These are phyloP conservation scores for Fraxinus velutina DNA, from an alignment of 305 asterid genomes.

Conservation along the genomic window DNA sequence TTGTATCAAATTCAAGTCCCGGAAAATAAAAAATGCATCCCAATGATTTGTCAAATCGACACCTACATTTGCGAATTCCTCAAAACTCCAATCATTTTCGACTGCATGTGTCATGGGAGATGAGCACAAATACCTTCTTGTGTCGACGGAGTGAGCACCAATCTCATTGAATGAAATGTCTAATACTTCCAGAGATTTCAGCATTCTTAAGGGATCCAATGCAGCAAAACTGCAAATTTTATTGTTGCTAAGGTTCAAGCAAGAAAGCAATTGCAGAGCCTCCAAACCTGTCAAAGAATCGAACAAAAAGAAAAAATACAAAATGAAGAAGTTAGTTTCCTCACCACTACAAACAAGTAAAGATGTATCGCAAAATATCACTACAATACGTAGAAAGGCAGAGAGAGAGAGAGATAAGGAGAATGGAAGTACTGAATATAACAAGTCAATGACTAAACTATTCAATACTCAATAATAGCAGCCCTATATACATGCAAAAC, in stretches of 20 bases:
- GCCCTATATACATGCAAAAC: neutral
- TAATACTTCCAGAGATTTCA: constrained; percentile 57
- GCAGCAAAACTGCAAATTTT: constrained; percentile 67
- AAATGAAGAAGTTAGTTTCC: neutral
- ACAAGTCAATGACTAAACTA: neutral
- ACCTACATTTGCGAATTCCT: constrained; percentile 29
- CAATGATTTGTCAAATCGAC: constrained; percentile 37
- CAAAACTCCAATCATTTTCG: constrained; percentile 46
- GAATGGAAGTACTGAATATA: neutral
- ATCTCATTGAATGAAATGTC: constrained; percentile 78
- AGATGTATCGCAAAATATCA: neutral
- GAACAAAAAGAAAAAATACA: neutral
- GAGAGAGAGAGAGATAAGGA: neutral
- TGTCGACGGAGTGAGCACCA: constrained; percentile 75
- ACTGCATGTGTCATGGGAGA: constrained; percentile 59
- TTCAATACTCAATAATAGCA: neutral
- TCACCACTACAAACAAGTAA: neutral
- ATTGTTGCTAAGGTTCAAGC: constrained; percentile 71
- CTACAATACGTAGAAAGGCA: neutral
- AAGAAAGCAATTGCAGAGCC: constrained; percentile 75
- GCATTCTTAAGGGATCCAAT: constrained; percentile 61
- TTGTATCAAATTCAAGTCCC: constrained; percentile 63
- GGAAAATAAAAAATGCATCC: constrained; percentile 67
- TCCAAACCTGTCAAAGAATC: constrained; percentile 63
- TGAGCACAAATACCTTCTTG: constrained; percentile 71